Base-by-base conservation (phyloP, 2,329 filamentous ascomycete genomes). In the Cercospora sesami region DNA sequence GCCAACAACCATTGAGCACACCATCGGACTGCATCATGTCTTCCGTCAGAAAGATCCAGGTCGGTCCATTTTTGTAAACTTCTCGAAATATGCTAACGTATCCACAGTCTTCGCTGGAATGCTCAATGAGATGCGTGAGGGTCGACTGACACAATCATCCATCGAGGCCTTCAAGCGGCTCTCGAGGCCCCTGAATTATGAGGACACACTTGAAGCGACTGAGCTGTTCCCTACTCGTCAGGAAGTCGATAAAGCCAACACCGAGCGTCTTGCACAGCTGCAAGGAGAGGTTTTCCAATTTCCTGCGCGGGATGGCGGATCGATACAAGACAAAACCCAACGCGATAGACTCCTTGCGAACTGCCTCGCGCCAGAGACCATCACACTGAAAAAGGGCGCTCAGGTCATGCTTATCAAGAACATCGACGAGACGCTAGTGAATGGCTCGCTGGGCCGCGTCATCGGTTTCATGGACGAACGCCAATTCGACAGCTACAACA, bases 351-450 rank as follows among this genome's bases (percentile, higher is more conserved):
- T 98, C 0, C 83, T 99, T 5, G 80, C 86, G 5, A 97, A 94
- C 76, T 96, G 96, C 87, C 97, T 99, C 91, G 94, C 95, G 0
- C 94, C 95, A 0, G 90, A 90, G 73, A 77, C 81, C 0, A 87
- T 99, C 21, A 88, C 91, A 36, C 81, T 99, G 31, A 98, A 97
- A 79, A 90, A 95, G 70, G 92, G 93, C 9, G 92, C 95, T 0
- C 96, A 99, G 78, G 96, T 99, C 55, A 99, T 99, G 95, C 84
- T 99, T n/a, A 97, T 99, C 84, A 99, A 99, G 80, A 99, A 99
- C 75, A 90, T 98, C 81, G 95, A 99, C 76, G 93, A 97, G 45
- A 90, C 88, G 0, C 85, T 99, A 0, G 95, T 98, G 73, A 99
- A 99, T 76, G 95, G 95, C 4, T 96, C 94, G 0, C 84, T 99